Evolutionary conservation across 2,329 filamentous ascomycete species (phyloP).

Genomic region (Rutstroemia sp.): DNA sequence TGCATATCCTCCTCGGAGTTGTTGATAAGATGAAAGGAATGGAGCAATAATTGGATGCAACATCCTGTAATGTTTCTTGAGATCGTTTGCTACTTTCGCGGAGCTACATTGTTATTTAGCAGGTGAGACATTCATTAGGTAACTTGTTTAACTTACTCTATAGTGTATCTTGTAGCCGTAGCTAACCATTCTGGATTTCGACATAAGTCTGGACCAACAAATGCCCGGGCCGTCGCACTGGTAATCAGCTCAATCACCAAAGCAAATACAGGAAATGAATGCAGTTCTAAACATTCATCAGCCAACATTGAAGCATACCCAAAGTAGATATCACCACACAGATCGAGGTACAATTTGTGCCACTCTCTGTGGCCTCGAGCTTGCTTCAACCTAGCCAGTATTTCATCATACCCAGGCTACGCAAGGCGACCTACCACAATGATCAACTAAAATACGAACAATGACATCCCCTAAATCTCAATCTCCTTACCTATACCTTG

Average conservation of each 20-base stretch:
- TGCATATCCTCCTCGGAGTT: no score
- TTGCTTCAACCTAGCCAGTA: neutral
- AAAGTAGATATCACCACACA: neutral
- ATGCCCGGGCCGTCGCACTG: no score
- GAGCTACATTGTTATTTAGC: no score
- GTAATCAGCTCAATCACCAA: neutral
- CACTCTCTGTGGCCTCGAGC: neutral
- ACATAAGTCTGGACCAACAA: no score
- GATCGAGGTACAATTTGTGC: neutral
- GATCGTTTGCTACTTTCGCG: no score
- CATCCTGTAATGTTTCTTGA: no score
- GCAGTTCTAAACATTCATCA: neutral
- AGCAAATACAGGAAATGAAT: neutral
- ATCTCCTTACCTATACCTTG: neutral
- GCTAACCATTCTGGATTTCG: no score
- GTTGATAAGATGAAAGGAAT: no score
- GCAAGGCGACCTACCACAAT: neutral
- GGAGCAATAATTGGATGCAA: no score
- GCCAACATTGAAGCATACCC: neutral
- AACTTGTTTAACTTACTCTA: no score
- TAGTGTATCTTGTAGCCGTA: no score
- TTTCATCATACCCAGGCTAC: neutral
- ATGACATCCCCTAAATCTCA: neutral
- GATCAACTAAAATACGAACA: neutral
- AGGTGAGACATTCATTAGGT: no score